Evolutionary conservation across 345 rosid genomes (phyloP).

Genomic region (Noccaea bulbosa): DNA sequence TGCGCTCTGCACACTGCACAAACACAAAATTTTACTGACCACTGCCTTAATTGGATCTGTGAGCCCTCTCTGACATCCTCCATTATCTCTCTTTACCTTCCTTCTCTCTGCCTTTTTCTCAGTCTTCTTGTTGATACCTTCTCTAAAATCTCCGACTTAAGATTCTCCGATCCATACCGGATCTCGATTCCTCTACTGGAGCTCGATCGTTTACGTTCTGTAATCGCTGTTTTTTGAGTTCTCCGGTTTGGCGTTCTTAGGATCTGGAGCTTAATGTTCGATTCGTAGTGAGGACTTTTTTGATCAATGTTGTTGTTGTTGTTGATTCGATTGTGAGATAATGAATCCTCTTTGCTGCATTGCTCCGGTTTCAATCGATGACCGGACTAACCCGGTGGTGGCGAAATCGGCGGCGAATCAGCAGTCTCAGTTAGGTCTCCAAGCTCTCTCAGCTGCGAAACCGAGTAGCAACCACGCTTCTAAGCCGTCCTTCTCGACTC

Average conservation of each 20-base stretch:
- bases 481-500: constrained; percentile 60
- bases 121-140: not conserved
- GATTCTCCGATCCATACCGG: constrained; percentile 30
- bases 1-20: constrained; percentile 45
- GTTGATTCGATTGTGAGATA: constrained; percentile 14
- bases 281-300: not conserved
- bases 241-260: not conserved
- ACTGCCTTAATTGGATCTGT: constrained; percentile 63
- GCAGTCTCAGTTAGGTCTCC: constrained; percentile 54
- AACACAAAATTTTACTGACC: constrained; percentile 55
- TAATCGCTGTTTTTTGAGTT: not conserved
- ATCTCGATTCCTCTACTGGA: constrained; percentile 33
- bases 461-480: constrained; percentile 48
- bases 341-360: constrained; percentile 99
- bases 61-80: constrained; percentile 48
- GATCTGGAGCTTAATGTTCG: constrained; percentile 19
- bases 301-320: constrained; percentile 31
- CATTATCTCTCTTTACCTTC: constrained; percentile 30
- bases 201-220: constrained; percentile 4
- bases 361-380: constrained; percentile 98
- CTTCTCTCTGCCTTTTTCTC: constrained; percentile 7
- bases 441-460: constrained; percentile 34
- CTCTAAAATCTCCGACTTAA: constrained; percentile 13
- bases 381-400: constrained; percentile 64
- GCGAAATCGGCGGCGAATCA: constrained; percentile 54